A percentile compares a stretch with the other conserved stretches of the same genome.
These are phyloP conservation scores for Fusarium sp. DNA, from an alignment of 2,329 filamentous ascomycete genomes.

Conservation along the genomic window DNA sequence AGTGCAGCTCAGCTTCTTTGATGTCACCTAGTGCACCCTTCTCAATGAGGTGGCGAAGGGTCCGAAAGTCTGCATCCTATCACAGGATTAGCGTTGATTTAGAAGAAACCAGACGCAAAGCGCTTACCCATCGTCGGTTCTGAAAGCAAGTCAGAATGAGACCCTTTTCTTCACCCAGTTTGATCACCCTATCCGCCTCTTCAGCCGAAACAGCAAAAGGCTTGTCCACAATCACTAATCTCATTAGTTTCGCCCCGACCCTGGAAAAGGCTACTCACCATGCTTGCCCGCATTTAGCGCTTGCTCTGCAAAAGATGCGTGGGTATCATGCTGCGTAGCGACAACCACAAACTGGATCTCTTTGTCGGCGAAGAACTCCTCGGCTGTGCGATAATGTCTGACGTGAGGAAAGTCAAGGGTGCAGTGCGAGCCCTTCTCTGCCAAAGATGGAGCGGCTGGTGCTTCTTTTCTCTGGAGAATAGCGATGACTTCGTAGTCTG, in stretches of 20 bases:
- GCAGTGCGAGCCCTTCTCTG: slow-evolving; percentile 51
- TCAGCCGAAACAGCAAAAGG: slow-evolving; percentile 30
- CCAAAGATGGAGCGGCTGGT: slow-evolving; percentile 42
- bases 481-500: slow-evolving; percentile 56
- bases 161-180: slow-evolving; percentile 22
- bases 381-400: slow-evolving; percentile 66
- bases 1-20: slow-evolving; percentile 72
- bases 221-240: slow-evolving; percentile 32
- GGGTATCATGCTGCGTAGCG: slow-evolving; percentile 32
- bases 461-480: slow-evolving; percentile 58
- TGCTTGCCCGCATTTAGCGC: slow-evolving; percentile 31
- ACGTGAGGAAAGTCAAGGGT: slow-evolving; percentile 57
- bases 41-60: slow-evolving; percentile 16
- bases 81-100: not conserved
- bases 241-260: not conserved
- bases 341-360: slow-evolving; percentile 70
- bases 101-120: accelerated
- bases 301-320: slow-evolving; percentile 30
- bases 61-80: slow-evolving; percentile 37
- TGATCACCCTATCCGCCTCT: slow-evolving; percentile 33
- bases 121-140: slow-evolving; percentile 33
- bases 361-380: slow-evolving; percentile 67
- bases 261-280: not conserved
- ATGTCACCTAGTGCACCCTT: slow-evolving; percentile 58
- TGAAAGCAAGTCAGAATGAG: slow-evolving; percentile 38